These are phyloP conservation scores for Paramecium sexaurelia DNA, from an alignment of 73 alveolate genomes.

Conservation along the genomic window DNA sequence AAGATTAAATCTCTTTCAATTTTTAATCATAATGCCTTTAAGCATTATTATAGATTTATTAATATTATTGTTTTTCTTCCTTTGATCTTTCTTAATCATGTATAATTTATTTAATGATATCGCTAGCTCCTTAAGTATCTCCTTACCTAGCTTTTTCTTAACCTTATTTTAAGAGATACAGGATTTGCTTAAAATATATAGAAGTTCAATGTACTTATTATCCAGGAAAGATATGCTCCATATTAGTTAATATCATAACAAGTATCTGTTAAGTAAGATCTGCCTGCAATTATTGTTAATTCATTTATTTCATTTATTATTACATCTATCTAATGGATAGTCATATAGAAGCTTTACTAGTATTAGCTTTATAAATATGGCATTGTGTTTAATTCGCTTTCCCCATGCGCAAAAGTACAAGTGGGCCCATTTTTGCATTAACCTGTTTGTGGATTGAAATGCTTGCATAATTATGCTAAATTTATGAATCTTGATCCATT, in stretches of 20 bases:
- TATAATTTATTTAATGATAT: slow-evolving; percentile 27
- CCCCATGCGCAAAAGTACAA: slow-evolving; percentile 59
- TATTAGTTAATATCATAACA: slow-evolving; percentile 21
- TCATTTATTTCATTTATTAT: not conserved
- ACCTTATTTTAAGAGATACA: not conserved
- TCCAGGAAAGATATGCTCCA: slow-evolving; percentile 50
- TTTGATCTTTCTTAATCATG: slow-evolving; percentile 54
- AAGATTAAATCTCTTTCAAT: slow-evolving; percentile 18
- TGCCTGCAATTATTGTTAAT: not conserved
- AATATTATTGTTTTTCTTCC: slow-evolving; percentile 45
- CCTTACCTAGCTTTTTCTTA: slow-evolving; percentile 17
- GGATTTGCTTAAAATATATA: not conserved
- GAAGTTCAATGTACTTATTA: not conserved
- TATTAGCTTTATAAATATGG: slow-evolving; percentile 4
- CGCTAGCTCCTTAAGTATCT: slow-evolving; percentile 37
- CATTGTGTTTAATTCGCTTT: slow-evolving; percentile 14
- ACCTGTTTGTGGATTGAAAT: slow-evolving; percentile 53
- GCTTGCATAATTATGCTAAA: slow-evolving; percentile 48
- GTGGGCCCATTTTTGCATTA: slow-evolving; percentile 54
- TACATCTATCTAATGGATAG: slow-evolving; percentile 16
- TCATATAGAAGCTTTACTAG: not conserved
- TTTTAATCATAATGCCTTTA: slow-evolving; percentile 50
- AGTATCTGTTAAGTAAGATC: slow-evolving; percentile 27
- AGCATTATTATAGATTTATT: slow-evolving; percentile 58
- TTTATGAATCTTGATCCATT: not conserved